A percentile compares a stretch with the other conserved stretches of the same genome.
These are phyloP conservation scores for Umbelopsis sp. DNA, from an alignment of 192 early-diverging fungal genomes.

Conservation along the genomic window DNA sequence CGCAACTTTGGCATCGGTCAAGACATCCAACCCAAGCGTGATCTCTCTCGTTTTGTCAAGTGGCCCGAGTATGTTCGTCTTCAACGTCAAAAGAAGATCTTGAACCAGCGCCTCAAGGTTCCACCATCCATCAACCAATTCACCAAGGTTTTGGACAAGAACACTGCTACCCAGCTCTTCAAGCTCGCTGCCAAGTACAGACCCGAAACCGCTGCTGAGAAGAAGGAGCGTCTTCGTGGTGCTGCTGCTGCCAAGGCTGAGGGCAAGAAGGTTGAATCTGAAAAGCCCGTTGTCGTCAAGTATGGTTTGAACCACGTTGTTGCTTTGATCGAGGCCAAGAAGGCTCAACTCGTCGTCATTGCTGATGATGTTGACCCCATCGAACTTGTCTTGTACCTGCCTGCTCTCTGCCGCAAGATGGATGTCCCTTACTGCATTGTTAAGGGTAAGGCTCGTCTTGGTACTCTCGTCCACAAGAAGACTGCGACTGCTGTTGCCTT, in stretches of 20 bases:
- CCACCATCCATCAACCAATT: conserved; percentile 99
- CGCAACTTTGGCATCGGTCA: conserved; percentile 94
- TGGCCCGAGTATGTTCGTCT: conserved; percentile 98
- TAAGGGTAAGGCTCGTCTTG: conserved; percentile 97
- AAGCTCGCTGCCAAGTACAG: conserved; percentile 98
- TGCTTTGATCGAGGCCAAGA: conserved; percentile 95
- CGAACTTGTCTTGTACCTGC: conserved; percentile 97
- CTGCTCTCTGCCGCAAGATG: conserved; percentile 99
- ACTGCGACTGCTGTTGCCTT: conserved; percentile 95
- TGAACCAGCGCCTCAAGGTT: conserved; percentile 97
- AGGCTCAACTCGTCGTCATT: conserved; percentile 96
- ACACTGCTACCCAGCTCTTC: conserved; percentile 97
- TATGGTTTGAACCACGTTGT: conserved; percentile 99
- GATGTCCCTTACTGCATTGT: conserved; percentile 98
- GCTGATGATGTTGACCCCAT: conserved; percentile 99
- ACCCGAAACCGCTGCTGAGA: conserved; percentile 94
- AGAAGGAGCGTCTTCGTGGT: conserved; percentile 86
- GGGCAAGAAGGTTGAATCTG: conserved; percentile 77
- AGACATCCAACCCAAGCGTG: conserved; percentile 91
- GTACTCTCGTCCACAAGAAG: conserved; percentile 99
- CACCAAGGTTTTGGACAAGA: conserved; percentile 95
- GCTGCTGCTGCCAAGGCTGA: conserved; percentile 87
- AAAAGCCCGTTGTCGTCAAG: conserved; percentile 96
- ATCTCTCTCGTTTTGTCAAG: conserved; percentile 94
- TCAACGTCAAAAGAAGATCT: conserved; percentile 96